Evolutionary conservation across 1,284 basidiomycete genomes (phyloP).

Genomic region (Lentinula novae-zelandiae): DNA sequence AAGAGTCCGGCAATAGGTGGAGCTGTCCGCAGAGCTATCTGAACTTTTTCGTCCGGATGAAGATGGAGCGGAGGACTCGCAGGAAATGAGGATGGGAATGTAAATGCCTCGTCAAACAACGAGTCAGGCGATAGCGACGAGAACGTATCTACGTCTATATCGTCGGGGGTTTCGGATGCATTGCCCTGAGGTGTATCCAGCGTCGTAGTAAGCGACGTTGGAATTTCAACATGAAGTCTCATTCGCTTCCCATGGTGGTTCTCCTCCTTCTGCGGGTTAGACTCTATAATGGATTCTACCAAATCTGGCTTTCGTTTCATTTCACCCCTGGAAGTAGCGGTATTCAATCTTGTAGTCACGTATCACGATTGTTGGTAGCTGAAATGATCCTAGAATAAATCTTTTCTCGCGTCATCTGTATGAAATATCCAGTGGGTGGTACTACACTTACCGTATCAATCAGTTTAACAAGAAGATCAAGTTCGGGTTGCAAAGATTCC

Average conservation of each 20-base stretch:
- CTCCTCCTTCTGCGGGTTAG: not conserved
- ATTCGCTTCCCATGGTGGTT: not conserved
- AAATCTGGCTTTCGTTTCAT: not conserved
- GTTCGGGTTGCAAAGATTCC: no score
- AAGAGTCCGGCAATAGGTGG: conserved; percentile 60
- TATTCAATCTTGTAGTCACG: not conserved
- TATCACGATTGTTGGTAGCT: not conserved
- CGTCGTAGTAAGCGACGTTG: not conserved
- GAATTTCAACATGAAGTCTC: not conserved
- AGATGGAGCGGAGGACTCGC: not conserved
- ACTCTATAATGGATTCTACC: not conserved
- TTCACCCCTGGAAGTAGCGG: not conserved
- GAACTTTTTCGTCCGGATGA: not conserved
- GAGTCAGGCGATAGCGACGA: conserved; percentile 1
- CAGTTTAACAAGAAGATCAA: no score
- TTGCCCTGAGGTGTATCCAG: not conserved
- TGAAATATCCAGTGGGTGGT: no score
- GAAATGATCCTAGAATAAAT: no score
- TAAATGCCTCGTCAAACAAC: not conserved
- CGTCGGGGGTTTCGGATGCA: not conserved
- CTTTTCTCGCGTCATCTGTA: no score
- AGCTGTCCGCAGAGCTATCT: not conserved
- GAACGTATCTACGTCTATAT: not conserved
- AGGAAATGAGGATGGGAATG: not conserved
- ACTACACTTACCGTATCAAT: no score